Evolutionary conservation across 148 eudicot species (phyloP).

Genomic region (Hydrangea macrophylla): DNA sequence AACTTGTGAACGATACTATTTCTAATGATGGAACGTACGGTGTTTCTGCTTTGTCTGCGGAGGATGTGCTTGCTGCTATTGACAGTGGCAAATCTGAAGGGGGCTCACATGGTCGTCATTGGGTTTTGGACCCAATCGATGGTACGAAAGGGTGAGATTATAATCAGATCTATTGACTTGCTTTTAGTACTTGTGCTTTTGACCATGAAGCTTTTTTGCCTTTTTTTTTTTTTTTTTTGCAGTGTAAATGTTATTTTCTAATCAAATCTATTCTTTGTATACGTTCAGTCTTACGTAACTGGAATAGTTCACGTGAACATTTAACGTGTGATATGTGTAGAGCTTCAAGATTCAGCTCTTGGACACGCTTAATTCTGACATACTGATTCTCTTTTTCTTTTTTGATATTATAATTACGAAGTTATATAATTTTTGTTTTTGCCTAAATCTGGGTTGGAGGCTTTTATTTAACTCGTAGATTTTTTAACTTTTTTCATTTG

Average conservation of each 20-base stretch:
- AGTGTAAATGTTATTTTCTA: too few species aligned
- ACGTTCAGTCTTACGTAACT: too few species aligned
- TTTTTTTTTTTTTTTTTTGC: neutral
- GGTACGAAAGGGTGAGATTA: slow-evolving; percentile 93
- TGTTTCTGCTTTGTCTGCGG: slow-evolving; percentile 54
- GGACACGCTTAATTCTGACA: neutral
- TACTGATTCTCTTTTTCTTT: neutral
- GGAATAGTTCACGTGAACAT: too few species aligned
- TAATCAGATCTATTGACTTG: neutral
- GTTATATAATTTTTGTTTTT: neutral
- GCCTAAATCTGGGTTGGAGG: neutral
- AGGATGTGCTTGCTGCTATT: slow-evolving; percentile 74
- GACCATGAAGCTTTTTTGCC: neutral
- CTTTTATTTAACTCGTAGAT: neutral
- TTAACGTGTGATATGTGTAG: neutral
- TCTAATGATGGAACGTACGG: slow-evolving; percentile 44
- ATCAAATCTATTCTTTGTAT: too few species aligned
- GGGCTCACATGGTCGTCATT: slow-evolving; percentile 80
- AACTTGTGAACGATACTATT: slow-evolving; percentile 87
- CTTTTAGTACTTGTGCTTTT: too few species aligned
- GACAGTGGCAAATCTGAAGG: slow-evolving; percentile 95
- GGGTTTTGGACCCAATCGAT: slow-evolving; percentile 99
- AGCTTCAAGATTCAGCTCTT: too few species aligned
- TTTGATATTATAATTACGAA: too few species aligned
- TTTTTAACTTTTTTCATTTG: neutral